These are phyloP conservation scores for Corymbia citriodora DNA, from an alignment of 441 rosid genomes.

Conservation along the genomic window DNA sequence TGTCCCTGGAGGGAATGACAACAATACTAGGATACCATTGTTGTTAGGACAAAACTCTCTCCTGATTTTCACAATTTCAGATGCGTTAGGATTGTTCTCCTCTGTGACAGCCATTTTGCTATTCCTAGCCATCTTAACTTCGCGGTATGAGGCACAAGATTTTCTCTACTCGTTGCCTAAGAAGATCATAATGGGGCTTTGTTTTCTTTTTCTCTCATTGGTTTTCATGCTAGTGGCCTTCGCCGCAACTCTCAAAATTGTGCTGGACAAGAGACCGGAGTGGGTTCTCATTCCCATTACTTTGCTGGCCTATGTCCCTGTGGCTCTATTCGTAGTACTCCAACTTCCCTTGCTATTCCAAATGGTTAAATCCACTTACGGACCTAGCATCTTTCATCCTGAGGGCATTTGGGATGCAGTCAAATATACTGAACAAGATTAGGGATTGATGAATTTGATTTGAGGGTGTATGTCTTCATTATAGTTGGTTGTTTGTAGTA, in stretches of 20 bases:
- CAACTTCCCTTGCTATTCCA: background rate
- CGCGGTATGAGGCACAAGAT: accelerated
- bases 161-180: background rate
- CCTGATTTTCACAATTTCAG: background rate
- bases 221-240: background rate
- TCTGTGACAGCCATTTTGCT: background rate
- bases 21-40: background rate
- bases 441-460: no score
- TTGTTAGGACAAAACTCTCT: accelerated
- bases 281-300: background rate
- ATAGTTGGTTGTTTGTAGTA: no score
- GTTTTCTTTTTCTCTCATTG: background rate
- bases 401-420: no score
- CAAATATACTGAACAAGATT: no score
- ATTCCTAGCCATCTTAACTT: background rate
- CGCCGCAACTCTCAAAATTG: background rate
- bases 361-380: background rate
- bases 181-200: background rate
- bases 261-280: background rate
- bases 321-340: background rate
- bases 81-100: background rate
- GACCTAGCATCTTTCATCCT: no score
- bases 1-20: accelerated
- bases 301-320: accelerated
- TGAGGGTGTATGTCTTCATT: no score